These are phyloP conservation scores for Fusarium burgessii DNA, from an alignment of 2,329 filamentous ascomycete species.

Conservation along the genomic window DNA sequence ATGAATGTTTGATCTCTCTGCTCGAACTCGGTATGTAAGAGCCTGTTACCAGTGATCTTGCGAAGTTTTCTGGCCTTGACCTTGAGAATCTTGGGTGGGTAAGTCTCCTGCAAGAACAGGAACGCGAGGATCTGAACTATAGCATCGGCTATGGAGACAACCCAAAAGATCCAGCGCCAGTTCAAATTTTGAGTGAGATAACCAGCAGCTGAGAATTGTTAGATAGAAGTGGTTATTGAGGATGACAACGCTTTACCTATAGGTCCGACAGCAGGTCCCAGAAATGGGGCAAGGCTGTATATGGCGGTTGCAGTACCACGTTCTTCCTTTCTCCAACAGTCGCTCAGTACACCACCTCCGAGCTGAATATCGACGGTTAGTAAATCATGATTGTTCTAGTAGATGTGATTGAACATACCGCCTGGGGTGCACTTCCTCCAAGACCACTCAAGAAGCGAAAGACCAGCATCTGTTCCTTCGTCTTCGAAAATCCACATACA, in stretches of 20 bases:
- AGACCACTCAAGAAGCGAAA: constrained; percentile 64
- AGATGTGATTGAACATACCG: constrained; percentile 45
- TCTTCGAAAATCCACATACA: constrained; percentile 62
- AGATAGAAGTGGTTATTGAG: neutral
- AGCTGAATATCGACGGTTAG: constrained; percentile 43
- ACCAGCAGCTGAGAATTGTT: constrained; percentile 48
- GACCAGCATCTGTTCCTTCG: constrained; percentile 58
- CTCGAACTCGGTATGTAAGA: constrained; percentile 48
- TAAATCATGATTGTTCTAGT: rapidly evolving
- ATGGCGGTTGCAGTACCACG: constrained; percentile 49
- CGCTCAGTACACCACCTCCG: constrained; percentile 61
- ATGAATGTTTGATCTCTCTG: constrained; percentile 42
- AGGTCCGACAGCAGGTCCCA: constrained; percentile 58
- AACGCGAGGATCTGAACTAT: constrained; percentile 52
- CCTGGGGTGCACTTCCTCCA: constrained; percentile 60
- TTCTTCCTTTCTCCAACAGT: constrained; percentile 60
- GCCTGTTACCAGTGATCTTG: constrained; percentile 46
- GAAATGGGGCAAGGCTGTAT: constrained; percentile 56
- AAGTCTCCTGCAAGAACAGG: constrained; percentile 56
- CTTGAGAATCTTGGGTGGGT: constrained; percentile 50
- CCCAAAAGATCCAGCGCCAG: constrained; percentile 62
- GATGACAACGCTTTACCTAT: constrained; percentile 45
- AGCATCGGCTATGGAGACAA: constrained; percentile 54
- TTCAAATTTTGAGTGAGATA: constrained; percentile 53
- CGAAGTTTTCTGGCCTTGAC: constrained; percentile 46